phyloP scores from a whole-genome alignment of 2,329 filamentous ascomycete species.

The Sporothrix schenckii region DNA sequence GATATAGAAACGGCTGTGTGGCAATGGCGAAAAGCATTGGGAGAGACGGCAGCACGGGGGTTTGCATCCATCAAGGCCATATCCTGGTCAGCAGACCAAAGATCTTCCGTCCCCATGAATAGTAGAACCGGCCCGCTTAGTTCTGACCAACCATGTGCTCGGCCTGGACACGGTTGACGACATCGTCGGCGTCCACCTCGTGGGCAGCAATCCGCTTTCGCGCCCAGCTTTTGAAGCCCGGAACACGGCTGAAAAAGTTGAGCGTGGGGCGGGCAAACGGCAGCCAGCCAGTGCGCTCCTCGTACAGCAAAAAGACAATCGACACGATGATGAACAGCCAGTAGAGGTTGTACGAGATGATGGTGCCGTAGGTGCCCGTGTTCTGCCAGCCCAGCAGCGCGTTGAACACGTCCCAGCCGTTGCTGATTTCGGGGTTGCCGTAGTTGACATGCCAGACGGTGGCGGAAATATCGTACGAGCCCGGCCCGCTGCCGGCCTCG shows the following conservation, averaged over 20 bases:
- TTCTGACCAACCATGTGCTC: constrained; percentile 29
- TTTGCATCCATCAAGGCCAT: not conserved
- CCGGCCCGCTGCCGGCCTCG: constrained; percentile 60
- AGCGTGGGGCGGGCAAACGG: constrained; percentile 43
- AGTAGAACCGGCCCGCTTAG: not conserved
- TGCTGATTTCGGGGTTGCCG: constrained; percentile 72
- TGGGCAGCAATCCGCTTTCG: constrained; percentile 35
- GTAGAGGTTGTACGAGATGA: constrained; percentile 86
- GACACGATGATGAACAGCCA: constrained; percentile 68
- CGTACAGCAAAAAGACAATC: constrained; percentile 60
- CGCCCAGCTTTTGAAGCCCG: constrained; percentile 35
- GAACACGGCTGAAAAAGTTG: constrained; percentile 28
- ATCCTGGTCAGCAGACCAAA: not conserved
- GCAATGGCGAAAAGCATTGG: not conserved
- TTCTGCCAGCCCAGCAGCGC: constrained; percentile 85
- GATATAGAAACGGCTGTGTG: not conserved
- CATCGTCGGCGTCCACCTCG: constrained; percentile 33
- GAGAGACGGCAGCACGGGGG: not conserved
- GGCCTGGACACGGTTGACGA: constrained; percentile 32
- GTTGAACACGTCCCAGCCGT: constrained; percentile 87
- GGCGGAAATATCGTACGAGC: constrained; percentile 74
- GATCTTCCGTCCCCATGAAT: not conserved
- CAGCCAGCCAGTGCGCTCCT: constrained; percentile 60
- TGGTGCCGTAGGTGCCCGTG: constrained; percentile 82
- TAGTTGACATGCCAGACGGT: constrained; percentile 87